Evolutionary conservation across 345 rosid species (phyloP), one percentile per base, ranked within the genome.

Genomic region (Stellera chamaejasme): DNA sequence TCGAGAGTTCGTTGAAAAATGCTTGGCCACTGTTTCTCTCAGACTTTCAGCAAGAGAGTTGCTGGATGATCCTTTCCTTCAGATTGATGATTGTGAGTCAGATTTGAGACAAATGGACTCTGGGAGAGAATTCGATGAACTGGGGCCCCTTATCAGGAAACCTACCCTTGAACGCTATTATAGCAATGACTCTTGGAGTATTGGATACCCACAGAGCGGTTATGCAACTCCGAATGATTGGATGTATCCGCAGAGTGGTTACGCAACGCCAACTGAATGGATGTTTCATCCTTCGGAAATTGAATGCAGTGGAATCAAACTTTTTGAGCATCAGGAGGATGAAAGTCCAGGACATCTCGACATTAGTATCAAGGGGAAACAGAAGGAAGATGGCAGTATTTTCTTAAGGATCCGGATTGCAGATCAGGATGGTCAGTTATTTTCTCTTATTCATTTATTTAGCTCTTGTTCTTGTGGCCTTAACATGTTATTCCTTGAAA

Each of bases 11-110:
- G 80, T 93, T 44, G 96, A 87, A 71, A 93, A 93, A 72, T 93
- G 99, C 65, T 78, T 93, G 54, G 96, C 90, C 45, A 82, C 90
- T 13, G 94, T 78, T 16, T 78, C 97, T 4, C 79, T 54, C 39
- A 87, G 99, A 69, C 89, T 84, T 55, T 89, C 99, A 4, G 97
- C 99, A 10, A 63, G 78, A 70, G 89, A 93, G 74, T 79, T 93
- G 72, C 67, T 93, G 45, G 66, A 87, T 42, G 97, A 93, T 58
- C 94, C 83, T 41, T 93, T 93, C 70, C 89, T 93, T 27, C 79
- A 61, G 43, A 62, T 72, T 2, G 81, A 82, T 63, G 85, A 81
- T 60, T 72, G 69, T 58, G 87, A 79, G 43, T 66, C 85, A 2
- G 79, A 82, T 68, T 62, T 77, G 50, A 78, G 83, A 58, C 66